Evolutionary conservation across 805 yeast genomes (phyloP).

Genomic region (Vanderwaltozyma polyspora): DNA sequence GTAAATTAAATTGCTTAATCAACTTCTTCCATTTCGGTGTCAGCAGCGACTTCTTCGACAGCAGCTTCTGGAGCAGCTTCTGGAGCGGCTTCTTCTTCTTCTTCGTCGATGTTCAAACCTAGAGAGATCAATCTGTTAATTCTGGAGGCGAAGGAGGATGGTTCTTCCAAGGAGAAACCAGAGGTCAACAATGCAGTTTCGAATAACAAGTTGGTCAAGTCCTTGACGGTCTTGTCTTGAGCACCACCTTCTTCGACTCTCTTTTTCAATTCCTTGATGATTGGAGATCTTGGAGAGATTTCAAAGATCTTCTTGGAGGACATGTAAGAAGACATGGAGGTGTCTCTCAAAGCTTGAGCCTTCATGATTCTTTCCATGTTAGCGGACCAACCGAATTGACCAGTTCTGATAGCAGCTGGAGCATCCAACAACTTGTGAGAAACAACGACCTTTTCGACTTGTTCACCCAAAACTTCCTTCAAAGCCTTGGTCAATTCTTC

Average conservation of each 20-base stretch:
- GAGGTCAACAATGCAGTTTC: constrained; percentile 98
- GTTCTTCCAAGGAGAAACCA: constrained; percentile 98
- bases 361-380: constrained; percentile 99
- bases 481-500: constrained; percentile 91
- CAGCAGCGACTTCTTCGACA: constrained; percentile 54
- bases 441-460: constrained; percentile 98
- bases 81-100: constrained; percentile 38
- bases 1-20: constrained; percentile 51
- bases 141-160: constrained; percentile 93
- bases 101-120: constrained; percentile 96
- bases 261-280: constrained; percentile 88
- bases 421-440: constrained; percentile 95
- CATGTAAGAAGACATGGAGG: constrained; percentile 98
- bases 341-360: constrained; percentile 99
- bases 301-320: constrained; percentile 98
- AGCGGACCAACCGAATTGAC: constrained; percentile 99
- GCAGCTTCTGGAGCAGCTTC: constrained; percentile 40
- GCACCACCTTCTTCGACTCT: constrained; percentile 97
- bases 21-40: constrained; percentile 98
- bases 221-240: constrained; percentile 96
- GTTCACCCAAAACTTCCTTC: constrained; percentile 95
- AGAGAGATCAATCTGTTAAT: constrained; percentile 95
- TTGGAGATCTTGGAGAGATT: constrained; percentile 93
- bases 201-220: constrained; percentile 87
- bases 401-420: constrained; percentile 99